phyloP scores from a whole-genome alignment of 768 basidiomycete species.

The Filobasidium floriforme region DNA sequence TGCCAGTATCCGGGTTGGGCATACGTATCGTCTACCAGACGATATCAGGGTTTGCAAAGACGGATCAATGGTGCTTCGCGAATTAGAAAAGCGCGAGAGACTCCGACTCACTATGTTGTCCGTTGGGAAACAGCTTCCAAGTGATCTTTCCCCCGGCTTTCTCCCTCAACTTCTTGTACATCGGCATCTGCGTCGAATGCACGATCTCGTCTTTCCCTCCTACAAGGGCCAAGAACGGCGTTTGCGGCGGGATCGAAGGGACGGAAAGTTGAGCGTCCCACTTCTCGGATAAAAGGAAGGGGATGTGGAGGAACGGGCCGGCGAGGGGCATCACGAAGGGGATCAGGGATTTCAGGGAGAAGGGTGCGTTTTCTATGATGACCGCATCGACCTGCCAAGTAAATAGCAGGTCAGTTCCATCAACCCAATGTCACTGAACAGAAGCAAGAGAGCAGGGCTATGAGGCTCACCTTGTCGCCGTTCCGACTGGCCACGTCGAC shows the following conservation, averaged over 20 bases:
- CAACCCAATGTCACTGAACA: neutral
- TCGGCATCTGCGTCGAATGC: slow-evolving; percentile 66
- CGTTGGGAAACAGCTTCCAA: slow-evolving; percentile 44
- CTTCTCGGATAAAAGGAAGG: slow-evolving; percentile 65
- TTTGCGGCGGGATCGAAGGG: slow-evolving; percentile 43
- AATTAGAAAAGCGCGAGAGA: too few relatives aligned
- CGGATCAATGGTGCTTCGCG: too few relatives aligned
- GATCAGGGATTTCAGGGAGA: slow-evolving; percentile 72
- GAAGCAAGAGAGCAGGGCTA: neutral
- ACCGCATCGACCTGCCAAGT: slow-evolving; percentile 60
- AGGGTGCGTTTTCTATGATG: slow-evolving; percentile 89
- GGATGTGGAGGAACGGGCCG: slow-evolving; percentile 61
- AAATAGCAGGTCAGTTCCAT: neutral
- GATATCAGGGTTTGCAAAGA: neutral
- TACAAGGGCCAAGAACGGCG: slow-evolving; percentile 73
- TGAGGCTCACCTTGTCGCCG: slow-evolving; percentile 54
- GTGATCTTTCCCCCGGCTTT: slow-evolving; percentile 28
- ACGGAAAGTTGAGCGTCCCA: slow-evolving; percentile 74
- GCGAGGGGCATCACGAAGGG: slow-evolving; percentile 69
- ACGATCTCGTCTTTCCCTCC: slow-evolving; percentile 67
- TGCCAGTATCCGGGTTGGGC: slow-evolving; percentile 45
- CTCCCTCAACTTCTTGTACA: slow-evolving; percentile 28
- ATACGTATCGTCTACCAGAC: slow-evolving; percentile 44
- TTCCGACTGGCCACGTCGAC: slow-evolving; percentile 79
- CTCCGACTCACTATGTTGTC: slow-evolving; percentile 43